Conservation (phyloP, 441 rosid species). For the Euphorbia celastroides region DNA sequence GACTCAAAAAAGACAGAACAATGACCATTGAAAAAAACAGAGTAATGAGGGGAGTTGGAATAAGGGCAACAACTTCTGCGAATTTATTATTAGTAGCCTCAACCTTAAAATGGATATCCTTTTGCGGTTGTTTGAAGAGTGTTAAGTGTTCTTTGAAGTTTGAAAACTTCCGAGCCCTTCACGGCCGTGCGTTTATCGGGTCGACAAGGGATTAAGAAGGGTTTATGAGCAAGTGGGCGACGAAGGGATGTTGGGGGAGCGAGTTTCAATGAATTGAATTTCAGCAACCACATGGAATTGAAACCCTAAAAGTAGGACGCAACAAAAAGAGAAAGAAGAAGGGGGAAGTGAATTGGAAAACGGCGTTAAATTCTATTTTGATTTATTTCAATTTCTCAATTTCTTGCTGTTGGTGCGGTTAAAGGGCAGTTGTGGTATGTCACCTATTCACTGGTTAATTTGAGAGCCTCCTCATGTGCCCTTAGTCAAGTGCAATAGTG, state of each 20-base stretch:
- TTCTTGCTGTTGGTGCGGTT: no score
- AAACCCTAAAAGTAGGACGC: no score
- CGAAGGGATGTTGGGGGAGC: conserved; percentile 19
- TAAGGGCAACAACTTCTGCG: conserved; percentile 38
- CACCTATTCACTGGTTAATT: no score
- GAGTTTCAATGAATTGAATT: conserved; percentile 38
- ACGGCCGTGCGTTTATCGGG: conserved; percentile 5
- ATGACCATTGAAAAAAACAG: conserved; percentile 80
- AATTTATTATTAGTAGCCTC: conserved; percentile 25
- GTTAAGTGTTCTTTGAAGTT: conserved; percentile 14
- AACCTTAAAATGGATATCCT: conserved; percentile 27
- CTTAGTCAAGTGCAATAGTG: no score
- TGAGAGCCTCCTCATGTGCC: no score
- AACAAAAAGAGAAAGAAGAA: no score
- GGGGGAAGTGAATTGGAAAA: no score
- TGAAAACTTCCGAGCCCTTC: conserved; percentile 5
- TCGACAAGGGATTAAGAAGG: conserved; percentile 11
- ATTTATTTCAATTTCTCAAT: no score
- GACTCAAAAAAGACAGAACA: no score
- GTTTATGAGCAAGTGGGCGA: conserved; percentile 14
- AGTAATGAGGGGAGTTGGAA: conserved; percentile 57
- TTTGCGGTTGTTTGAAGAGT: background rate
- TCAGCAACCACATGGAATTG: conserved; percentile 36
- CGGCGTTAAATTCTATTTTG: no score
- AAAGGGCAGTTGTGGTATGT: no score